These are phyloP conservation scores for Diphasiastrum complanatum DNA, from an alignment of 83 land plant genomes.

Conservation along the genomic window DNA sequence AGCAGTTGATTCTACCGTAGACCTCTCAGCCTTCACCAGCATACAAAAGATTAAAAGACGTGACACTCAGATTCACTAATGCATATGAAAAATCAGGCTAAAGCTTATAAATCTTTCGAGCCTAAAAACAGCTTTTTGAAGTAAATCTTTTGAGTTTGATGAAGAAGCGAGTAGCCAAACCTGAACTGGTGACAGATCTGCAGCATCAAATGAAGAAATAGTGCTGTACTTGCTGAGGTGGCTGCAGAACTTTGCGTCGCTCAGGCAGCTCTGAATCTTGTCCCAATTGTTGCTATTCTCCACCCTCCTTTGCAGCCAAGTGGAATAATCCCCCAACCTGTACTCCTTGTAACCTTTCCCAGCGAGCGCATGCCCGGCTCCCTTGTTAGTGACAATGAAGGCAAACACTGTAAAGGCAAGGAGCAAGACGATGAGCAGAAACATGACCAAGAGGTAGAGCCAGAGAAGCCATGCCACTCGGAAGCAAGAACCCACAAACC, in stretches of 20 bases:
- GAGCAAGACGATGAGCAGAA: conserved; percentile 58
- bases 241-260: conserved; percentile 63
- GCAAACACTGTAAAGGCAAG: conserved; percentile 68
- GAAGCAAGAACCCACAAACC: conserved; percentile 85
- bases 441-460: conserved; percentile 69
- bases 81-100: no score
- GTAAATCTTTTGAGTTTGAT: no score
- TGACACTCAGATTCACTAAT: no score
- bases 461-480: conserved; percentile 68
- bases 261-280: conserved; percentile 57
- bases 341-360: conserved; percentile 70
- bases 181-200: conserved; percentile 73
- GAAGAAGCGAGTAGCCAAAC: conserved; percentile 25
- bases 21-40: no score
- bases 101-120: no score
- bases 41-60: no score
- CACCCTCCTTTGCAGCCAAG: conserved; percentile 64
- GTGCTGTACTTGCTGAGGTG: conserved; percentile 37
- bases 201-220: conserved; percentile 40
- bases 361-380: conserved; percentile 53
- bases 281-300: conserved; percentile 49
- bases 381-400: conserved; percentile 65
- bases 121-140: no score
- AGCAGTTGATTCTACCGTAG: no score
- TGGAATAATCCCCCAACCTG: conserved; percentile 58